Conservation (phyloP, 352 stramenopile genomes). For the Thalassiosira hispida region DNA sequence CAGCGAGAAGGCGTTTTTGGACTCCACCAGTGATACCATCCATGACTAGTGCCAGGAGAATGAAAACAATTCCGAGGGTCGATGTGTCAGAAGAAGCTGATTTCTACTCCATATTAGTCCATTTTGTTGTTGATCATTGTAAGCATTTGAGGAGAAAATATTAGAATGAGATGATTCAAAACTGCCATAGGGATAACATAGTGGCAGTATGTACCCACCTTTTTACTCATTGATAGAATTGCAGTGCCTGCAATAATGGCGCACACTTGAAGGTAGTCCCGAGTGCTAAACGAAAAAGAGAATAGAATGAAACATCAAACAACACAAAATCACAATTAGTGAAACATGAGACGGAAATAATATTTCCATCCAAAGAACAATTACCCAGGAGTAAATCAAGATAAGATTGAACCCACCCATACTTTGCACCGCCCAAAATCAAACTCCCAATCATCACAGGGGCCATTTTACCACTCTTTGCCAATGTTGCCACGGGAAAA, state of each 20-base stretch:
- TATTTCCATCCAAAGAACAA: neutral
- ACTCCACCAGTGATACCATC: conserved; percentile 91
- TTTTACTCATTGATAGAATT: conserved; percentile 85
- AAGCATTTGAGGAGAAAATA: neutral
- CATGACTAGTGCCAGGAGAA: conserved; percentile 67
- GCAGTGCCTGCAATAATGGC: conserved; percentile 85
- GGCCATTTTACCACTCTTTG: conserved; percentile 99
- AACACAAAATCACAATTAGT: neutral
- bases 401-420: conserved; percentile 34
- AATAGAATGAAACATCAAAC: neutral
- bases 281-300: conserved; percentile 39
- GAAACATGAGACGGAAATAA: conserved; percentile 1
- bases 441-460: conserved; percentile 95
- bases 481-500: conserved; percentile 97
- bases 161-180: conserved; percentile 9
- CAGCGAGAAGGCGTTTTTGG: conserved; percentile 87
- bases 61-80: conserved; percentile 65
- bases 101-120: conserved; percentile 20
- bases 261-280: conserved; percentile 84
- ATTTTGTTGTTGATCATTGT: neutral
- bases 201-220: conserved; percentile 39
- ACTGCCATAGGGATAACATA: too few relatives aligned
- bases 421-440: conserved; percentile 90
- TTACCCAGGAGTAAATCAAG: neutral
- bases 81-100: conserved; percentile 43